phyloP scores from a whole-genome alignment of 2,329 filamentous ascomycete genomes.

The Orbilia ellipsospora region DNA sequence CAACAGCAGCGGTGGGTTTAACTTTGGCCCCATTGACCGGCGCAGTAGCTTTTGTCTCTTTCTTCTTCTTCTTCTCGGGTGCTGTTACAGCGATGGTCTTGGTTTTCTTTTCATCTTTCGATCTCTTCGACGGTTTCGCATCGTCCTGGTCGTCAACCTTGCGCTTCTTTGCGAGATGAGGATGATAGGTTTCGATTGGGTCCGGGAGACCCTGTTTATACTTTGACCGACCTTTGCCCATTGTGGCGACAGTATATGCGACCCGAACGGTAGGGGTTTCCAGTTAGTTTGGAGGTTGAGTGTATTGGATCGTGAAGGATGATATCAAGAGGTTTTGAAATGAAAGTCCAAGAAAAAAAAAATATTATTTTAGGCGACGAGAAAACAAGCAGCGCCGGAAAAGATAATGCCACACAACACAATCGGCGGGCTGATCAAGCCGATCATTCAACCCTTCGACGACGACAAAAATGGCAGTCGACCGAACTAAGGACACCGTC shows the following conservation, averaged over 20 bases:
- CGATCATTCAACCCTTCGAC: no score
- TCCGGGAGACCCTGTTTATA: constrained; percentile 92
- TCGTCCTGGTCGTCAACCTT: constrained; percentile 70
- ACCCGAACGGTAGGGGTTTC: constrained; percentile 17
- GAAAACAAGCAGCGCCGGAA: constrained; percentile 12
- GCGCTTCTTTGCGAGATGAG: constrained; percentile 81
- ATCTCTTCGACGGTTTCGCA: constrained; percentile 60
- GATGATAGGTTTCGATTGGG: constrained; percentile 76
- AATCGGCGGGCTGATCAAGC: not conserved
- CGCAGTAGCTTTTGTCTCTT: constrained; percentile 11
- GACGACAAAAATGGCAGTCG: no score
- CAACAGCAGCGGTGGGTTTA: not conserved
- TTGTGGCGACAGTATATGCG: constrained; percentile 64
- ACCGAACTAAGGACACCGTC: no score
- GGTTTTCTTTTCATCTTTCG: constrained; percentile 60
- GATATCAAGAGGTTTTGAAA: not conserved
- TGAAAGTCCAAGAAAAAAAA: constrained; percentile 33
- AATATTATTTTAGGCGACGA: constrained; percentile 19
- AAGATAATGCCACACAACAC: constrained; percentile 40
- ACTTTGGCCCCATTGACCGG: constrained; percentile 35
- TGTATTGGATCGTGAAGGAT: not conserved
- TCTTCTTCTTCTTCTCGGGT: constrained; percentile 50
- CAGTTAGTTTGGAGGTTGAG: constrained; percentile 14
- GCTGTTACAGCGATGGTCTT: constrained; percentile 14
- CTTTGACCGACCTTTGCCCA: constrained; percentile 92